phyloP scores from a whole-genome alignment of 2,329 filamentous ascomycete genomes.

The Botrytis fragariae region DNA sequence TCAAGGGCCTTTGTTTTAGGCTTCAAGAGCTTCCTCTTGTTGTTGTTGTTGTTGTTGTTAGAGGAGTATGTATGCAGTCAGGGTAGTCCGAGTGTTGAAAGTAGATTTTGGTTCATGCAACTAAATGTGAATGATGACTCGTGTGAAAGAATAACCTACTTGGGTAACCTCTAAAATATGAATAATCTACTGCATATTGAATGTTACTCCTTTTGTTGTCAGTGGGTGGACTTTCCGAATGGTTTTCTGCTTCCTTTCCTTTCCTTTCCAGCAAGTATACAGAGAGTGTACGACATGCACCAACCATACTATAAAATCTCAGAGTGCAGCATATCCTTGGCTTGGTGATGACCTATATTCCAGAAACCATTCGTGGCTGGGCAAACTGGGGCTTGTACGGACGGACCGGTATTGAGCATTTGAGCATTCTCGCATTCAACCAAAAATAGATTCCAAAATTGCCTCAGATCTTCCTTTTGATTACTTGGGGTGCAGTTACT shows the following conservation, averaged over 20 bases:
- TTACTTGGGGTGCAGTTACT: neutral
- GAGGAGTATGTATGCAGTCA: neutral
- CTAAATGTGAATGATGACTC: neutral
- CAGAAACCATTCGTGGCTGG: constrained; percentile 14
- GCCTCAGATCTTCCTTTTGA: neutral
- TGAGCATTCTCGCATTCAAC: neutral
- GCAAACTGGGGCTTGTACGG: neutral
- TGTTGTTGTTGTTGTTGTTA: neutral
- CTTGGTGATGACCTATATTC: neutral
- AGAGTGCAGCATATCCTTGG: neutral
- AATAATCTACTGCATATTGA: neutral
- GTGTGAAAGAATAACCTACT: neutral
- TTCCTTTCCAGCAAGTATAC: too few relatives aligned
- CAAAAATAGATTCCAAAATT: neutral
- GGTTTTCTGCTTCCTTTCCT: neutral
- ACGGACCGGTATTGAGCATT: neutral
- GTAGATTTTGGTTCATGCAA: neutral
- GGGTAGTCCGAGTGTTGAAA: neutral
- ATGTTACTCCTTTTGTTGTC: neutral
- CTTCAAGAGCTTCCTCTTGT: neutral
- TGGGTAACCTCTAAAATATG: too few relatives aligned
- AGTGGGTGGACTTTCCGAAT: neutral
- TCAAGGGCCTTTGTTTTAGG: neutral
- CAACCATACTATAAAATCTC: neutral
- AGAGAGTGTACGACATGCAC: neutral